Evolutionary conservation across 2,329 filamentous ascomycete genomes (phyloP).

Genomic region (Scytalidium lignicola): DNA sequence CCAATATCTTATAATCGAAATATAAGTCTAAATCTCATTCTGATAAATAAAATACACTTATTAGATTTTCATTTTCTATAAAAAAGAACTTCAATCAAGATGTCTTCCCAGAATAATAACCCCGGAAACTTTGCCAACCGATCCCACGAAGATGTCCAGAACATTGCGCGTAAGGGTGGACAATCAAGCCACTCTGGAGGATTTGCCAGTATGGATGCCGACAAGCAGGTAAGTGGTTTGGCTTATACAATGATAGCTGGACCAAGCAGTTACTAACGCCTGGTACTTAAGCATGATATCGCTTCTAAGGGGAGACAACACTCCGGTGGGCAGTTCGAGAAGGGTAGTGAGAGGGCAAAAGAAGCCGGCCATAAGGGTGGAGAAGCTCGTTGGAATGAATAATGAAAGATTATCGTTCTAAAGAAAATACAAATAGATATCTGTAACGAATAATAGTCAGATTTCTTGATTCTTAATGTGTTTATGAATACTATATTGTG

Average conservation of each 20-base stretch:
- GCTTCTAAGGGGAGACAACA: constrained; percentile 2
- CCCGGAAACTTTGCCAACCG: constrained; percentile 7
- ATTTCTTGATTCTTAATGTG: too few relatives aligned
- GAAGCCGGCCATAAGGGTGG: constrained; percentile 2
- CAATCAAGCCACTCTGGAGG: constrained; percentile 33
- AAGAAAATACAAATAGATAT: too few relatives aligned
- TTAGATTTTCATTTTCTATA: not conserved
- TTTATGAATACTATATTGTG: too few relatives aligned
- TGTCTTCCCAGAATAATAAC: constrained; percentile 3
- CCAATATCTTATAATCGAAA: not conserved
- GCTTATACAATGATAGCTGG: not conserved
- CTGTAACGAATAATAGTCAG: too few relatives aligned
- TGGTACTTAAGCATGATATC: not conserved
- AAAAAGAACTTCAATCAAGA: not conserved
- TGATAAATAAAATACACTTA: not conserved
- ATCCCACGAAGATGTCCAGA: constrained; percentile 4
- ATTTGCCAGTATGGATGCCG: constrained; percentile 37
- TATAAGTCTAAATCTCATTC: not conserved
- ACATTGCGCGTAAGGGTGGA: constrained; percentile 34
- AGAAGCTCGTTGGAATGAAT: not conserved
- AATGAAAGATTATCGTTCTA: not conserved
- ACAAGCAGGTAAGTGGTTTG: constrained; percentile 30
- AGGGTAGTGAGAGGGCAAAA: constrained; percentile 2
- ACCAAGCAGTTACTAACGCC: not conserved
- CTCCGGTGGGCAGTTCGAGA: constrained; percentile 1